A percentile compares a stretch with the other conserved stretches of the same genome.
Evolutionary conservation across 495 filamentous ascomycete species (phyloP).

Genomic region (Xylaria scruposa): DNA sequence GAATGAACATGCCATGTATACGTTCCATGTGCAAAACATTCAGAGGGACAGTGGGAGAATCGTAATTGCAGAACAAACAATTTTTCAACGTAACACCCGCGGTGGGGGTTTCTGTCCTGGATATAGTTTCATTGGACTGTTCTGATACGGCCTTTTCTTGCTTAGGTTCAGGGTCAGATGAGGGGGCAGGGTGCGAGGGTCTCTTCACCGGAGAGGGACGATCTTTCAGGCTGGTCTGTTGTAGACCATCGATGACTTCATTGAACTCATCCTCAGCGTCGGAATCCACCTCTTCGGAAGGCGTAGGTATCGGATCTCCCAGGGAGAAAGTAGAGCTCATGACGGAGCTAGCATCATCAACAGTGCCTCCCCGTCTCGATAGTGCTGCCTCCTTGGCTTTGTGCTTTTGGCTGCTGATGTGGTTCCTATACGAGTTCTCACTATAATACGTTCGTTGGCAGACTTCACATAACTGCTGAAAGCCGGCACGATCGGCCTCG

Average conservation of each 20-base stretch:
- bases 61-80: slow-evolving; percentile 90
- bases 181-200: slow-evolving; percentile 63
- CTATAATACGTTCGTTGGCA: slow-evolving; percentile 95
- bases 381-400: slow-evolving; percentile 64
- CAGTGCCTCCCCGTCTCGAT: slow-evolving; percentile 42
- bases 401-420: slow-evolving; percentile 91
- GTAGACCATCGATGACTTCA: slow-evolving; percentile 78
- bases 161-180: slow-evolving; percentile 52
- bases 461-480: slow-evolving; percentile 78
- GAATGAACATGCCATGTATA: slow-evolving; percentile 95
- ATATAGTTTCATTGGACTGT: slow-evolving; percentile 41
- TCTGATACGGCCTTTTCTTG: slow-evolving; percentile 47
- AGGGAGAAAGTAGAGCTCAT: slow-evolving; percentile 92
- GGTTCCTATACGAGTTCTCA: slow-evolving; percentile 93
- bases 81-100: slow-evolving; percentile 59
- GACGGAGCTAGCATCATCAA: slow-evolving; percentile 82
- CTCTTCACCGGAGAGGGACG: slow-evolving; percentile 59
- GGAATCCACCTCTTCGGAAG: slow-evolving; percentile 58
- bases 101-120: slow-evolving; percentile 43
- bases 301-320: slow-evolving; percentile 73
- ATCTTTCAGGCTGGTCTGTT: slow-evolving; percentile 73
- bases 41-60: slow-evolving; percentile 71
- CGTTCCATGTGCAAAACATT: slow-evolving; percentile 90
- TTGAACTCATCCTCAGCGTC: slow-evolving; percentile 77
- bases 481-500: slow-evolving; percentile 87